Evolutionary conservation across 1,284 basidiomycete genomes (phyloP).

Genomic region (Xanthoconium separans): DNA sequence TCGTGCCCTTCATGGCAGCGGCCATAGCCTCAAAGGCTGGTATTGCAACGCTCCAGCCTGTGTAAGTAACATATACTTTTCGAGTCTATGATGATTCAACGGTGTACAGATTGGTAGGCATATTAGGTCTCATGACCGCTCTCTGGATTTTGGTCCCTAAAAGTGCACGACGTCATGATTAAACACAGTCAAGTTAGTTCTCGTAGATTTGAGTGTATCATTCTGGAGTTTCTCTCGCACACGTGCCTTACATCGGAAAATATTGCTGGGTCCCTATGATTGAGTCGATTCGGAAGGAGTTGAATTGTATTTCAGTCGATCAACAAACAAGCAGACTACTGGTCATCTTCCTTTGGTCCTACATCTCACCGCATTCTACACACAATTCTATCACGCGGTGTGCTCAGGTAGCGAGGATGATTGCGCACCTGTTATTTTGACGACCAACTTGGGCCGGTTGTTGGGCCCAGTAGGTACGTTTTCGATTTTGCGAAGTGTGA

Average conservation of each 20-base stretch:
- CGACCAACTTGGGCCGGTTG: constrained; percentile 80
- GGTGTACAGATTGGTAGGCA: constrained; percentile 38
- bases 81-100: neutral
- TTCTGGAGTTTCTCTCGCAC: neutral
- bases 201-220: neutral
- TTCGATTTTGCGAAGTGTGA: constrained; percentile 92
- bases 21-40: constrained; percentile 49
- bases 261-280: neutral
- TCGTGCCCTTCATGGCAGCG: constrained; percentile 58
- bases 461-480: constrained; percentile 89
- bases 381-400: neutral
- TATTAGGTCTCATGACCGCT: constrained; percentile 41
- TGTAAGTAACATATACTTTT: constrained; percentile 39
- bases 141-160: constrained; percentile 43
- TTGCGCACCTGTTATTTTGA: constrained; percentile 79
- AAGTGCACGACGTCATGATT: constrained; percentile 8
- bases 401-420: neutral
- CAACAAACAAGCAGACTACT: neutral
- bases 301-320: neutral
- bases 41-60: constrained; percentile 51
- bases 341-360: neutral
- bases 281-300: neutral
- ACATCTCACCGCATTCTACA: constrained; percentile 36
- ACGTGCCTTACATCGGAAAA: no score
- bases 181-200: neutral